Evolutionary conservation across 176 grass and related monocot species (phyloP), one percentile per base, ranked within the genome.

Genomic region (Cenchrus fungigraminus): DNA sequence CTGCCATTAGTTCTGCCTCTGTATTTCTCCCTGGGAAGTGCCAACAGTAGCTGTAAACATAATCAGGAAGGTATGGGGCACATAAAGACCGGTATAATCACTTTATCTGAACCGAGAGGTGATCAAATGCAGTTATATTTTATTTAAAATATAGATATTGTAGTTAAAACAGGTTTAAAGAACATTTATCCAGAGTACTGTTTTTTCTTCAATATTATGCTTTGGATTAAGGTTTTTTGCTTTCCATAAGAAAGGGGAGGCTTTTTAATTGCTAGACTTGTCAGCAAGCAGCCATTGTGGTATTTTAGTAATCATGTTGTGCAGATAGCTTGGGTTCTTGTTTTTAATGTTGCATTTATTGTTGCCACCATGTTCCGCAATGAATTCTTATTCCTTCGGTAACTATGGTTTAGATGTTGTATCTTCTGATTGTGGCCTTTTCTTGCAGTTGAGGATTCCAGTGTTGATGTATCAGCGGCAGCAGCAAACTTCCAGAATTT

Each of bases 401-500:
- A 54, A 56, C 34, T 28, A 29, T 68, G 32, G 9, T 82, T 62
- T 60, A 28, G 34, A 31, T 81, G 4, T 8, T 70, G 25, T 62
- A 66, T 81, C 22, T 79, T 79, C 42, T 51, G 12, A 65, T 19
- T 14, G 37, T 83, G 40, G 1, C 45, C 65, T 63, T 82, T 83
- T 20, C 28, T 82, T 76, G 75, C 88, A 97, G 91, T 64, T 80
- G 93, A 99, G 56, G 91, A 89, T 70, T 79, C 76, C 69, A 79
- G 80, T 76, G 86, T 53, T 79, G 94, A 92, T 31, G 56, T 85
- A 74, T 87, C 89, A 65, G 56, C 79, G 73, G 65, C 89, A 65
- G 64, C 93, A 76, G 97, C 67, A 77, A 87, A 89, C 72, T 85
- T 99, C 14, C 90, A 91, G 76, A 89, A 78, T 88, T 82, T 97